phyloP scores from a whole-genome alignment of 2,329 filamentous ascomycete genomes.

The Zarea fungicola region DNA sequence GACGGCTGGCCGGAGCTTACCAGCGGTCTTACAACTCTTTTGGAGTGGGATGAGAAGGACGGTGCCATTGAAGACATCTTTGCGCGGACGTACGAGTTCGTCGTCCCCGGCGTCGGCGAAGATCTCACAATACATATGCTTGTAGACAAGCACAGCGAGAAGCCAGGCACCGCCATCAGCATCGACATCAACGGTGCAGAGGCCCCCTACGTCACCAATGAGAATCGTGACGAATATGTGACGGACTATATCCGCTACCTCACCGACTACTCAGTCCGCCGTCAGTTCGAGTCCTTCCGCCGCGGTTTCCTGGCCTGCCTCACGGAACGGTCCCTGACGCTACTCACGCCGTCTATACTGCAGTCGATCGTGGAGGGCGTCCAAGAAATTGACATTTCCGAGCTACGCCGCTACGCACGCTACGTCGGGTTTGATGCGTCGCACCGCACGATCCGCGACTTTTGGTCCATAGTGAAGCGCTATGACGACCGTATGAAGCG shows the following conservation, averaged over 20 bases:
- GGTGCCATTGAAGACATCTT: constrained; percentile 79
- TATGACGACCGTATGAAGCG: constrained; percentile 67
- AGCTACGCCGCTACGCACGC: constrained; percentile 63
- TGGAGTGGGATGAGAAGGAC: constrained; percentile 70
- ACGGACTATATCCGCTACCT: constrained; percentile 82
- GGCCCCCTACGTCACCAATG: constrained; percentile 70
- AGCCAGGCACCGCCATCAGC: constrained; percentile 40
- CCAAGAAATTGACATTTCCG: constrained; percentile 70
- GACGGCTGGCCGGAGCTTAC: constrained; percentile 85
- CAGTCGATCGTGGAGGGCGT: constrained; percentile 79
- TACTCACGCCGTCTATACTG: constrained; percentile 67
- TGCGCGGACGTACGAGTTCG: constrained; percentile 81
- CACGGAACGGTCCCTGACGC: constrained; percentile 60
- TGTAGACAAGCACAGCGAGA: constrained; percentile 41
- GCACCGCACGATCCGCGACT: constrained; percentile 67
- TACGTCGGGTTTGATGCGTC: constrained; percentile 76
- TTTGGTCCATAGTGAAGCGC: constrained; percentile 73
- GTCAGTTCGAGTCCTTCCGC: constrained; percentile 76
- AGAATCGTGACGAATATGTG: constrained; percentile 73
- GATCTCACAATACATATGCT: constrained; percentile 55
- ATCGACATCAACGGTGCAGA: constrained; percentile 40
- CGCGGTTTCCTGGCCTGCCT: constrained; percentile 75
- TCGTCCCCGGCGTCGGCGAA: constrained; percentile 53
- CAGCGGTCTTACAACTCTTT: constrained; percentile 65
- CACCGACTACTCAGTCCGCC: constrained; percentile 67